phyloP scores from a whole-genome alignment of 345 rosid genomes.

The Barbarea vulgaris region DNA sequence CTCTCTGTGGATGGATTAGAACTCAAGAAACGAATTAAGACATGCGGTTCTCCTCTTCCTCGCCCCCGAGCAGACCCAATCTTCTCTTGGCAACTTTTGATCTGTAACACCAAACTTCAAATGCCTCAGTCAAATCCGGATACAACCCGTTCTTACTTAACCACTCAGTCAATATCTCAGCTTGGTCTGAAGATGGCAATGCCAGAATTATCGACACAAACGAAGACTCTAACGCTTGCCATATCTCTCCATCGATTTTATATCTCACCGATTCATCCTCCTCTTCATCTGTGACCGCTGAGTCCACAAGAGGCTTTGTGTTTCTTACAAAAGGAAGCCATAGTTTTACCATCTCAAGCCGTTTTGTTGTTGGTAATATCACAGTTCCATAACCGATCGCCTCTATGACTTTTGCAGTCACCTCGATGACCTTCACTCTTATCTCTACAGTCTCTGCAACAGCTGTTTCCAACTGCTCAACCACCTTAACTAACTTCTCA shows the following conservation, averaged over 20 bases:
- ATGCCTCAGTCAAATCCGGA: conserved; percentile 91
- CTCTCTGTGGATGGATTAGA: conserved; percentile 2
- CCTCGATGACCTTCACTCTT: conserved; percentile 62
- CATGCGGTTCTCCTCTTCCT: conserved; percentile 38
- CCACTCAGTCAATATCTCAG: conserved; percentile 87
- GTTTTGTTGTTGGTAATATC: conserved; percentile 62
- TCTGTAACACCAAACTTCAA: conserved; percentile 88
- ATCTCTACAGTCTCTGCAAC: conserved; percentile 48
- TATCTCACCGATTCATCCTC: conserved; percentile 29
- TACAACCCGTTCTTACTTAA: conserved; percentile 57
- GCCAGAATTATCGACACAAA: conserved; percentile 74
- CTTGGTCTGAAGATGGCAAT: conserved; percentile 80
- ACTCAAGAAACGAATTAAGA: conserved; percentile 19
- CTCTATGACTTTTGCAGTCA: conserved; percentile 75
- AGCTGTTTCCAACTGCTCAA: conserved; percentile 40
- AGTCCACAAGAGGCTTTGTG: conserved; percentile 65
- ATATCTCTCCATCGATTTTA: conserved; percentile 68
- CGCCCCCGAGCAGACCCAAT: conserved; percentile 44
- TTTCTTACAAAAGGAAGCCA: conserved; percentile 90
- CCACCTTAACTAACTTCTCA: conserved; percentile 56
- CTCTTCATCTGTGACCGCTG: conserved; percentile 38
- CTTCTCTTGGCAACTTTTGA: conserved; percentile 80
- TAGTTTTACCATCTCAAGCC: conserved; percentile 65
- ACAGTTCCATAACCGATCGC: conserved; percentile 76
- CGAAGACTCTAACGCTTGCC: conserved; percentile 80